A percentile compares a stretch with the other conserved stretches of the same genome.
Evolutionary conservation across 2,329 filamentous ascomycete genomes (phyloP).

Genomic region (Pseudogymnoascus sp.): DNA sequence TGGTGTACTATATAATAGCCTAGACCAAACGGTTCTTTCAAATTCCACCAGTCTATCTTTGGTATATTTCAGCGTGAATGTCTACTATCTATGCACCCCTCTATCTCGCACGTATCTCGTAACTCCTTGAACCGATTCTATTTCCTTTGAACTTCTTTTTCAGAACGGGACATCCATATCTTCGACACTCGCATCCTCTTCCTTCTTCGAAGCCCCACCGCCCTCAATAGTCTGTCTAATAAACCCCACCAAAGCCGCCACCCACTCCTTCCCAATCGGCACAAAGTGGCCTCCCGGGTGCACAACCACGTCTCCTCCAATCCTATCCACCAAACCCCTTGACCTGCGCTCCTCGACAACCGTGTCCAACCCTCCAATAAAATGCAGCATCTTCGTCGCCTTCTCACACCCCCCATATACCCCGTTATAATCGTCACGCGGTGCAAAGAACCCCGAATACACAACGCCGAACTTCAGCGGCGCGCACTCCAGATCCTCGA

Average conservation of each 20-base stretch:
- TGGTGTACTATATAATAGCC: slow-evolving; percentile 25
- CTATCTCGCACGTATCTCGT: slow-evolving; percentile 14
- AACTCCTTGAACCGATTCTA: not conserved
- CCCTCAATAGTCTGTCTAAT: slow-evolving; percentile 40
- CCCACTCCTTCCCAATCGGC: slow-evolving; percentile 73
- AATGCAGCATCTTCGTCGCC: slow-evolving; percentile 69
- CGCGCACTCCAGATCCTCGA: slow-evolving; percentile 34
- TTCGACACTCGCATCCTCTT: slow-evolving; percentile 49
- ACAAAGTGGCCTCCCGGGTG: slow-evolving; percentile 82
- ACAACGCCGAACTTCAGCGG: slow-evolving; percentile 62
- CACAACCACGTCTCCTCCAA: slow-evolving; percentile 52
- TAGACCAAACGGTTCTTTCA: slow-evolving; percentile 26
- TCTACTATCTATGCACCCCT: slow-evolving; percentile 15
- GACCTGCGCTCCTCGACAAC: slow-evolving; percentile 76
- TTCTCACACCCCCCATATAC: slow-evolving; percentile 66
- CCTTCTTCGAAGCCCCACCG: slow-evolving; percentile 20
- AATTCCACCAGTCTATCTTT: slow-evolving; percentile 12
- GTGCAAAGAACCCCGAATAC: slow-evolving; percentile 70
- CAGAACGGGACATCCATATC: slow-evolving; percentile 64
- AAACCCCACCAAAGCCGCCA: slow-evolving; percentile 66
- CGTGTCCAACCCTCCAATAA: slow-evolving; percentile 74
- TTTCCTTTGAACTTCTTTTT: not conserved
- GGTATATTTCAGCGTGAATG: slow-evolving; percentile 12
- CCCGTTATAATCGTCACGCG: slow-evolving; percentile 51
- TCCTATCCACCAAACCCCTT: slow-evolving; percentile 55